Percentiles rank a stretch among this genome's conserved stretches.
These are phyloP conservation scores for Colletotrichum neosansevieriae DNA, from an alignment of 2,329 filamentous ascomycete genomes.

Conservation along the genomic window DNA sequence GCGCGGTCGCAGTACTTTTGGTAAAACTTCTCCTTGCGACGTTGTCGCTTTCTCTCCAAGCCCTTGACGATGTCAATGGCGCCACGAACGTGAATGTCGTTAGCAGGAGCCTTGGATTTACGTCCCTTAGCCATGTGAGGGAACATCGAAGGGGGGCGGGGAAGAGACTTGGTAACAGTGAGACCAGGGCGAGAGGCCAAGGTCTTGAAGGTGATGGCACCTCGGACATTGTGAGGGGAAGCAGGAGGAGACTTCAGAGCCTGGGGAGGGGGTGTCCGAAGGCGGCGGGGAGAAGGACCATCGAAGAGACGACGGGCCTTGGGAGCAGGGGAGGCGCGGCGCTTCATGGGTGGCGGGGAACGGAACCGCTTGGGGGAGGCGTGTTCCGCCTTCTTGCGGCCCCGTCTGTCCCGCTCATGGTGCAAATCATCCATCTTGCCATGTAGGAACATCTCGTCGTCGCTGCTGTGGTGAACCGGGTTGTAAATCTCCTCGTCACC, in stretches of 20 bases:
- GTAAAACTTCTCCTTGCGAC: constrained; percentile 91
- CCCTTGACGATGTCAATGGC: constrained; percentile 98
- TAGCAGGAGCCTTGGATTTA: constrained; percentile 47
- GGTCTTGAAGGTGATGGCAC: constrained; percentile 57
- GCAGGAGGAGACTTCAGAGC: constrained; percentile 61
- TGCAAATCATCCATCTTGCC: constrained; percentile 77
- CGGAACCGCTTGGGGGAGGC: constrained; percentile 61
- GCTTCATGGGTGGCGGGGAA: constrained; percentile 61
- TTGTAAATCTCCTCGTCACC: constrained; percentile 78
- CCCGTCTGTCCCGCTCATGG: constrained; percentile 66
- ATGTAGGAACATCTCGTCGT: constrained; percentile 78
- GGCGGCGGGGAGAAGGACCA: constrained; percentile 76
- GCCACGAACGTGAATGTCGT: constrained; percentile 80
- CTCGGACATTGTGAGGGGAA: constrained; percentile 56
- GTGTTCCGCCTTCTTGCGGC: constrained; percentile 63
- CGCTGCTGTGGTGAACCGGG: constrained; percentile 71
- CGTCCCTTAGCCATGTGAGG: constrained; percentile 62
- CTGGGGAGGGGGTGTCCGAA: constrained; percentile 76
- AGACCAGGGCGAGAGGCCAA: constrained; percentile 72
- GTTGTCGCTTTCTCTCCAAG: constrained; percentile 91
- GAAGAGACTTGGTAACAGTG: constrained; percentile 87
- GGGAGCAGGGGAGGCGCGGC: constrained; percentile 59
- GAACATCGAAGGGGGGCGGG: constrained; percentile 80
- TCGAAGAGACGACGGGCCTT: constrained; percentile 69
- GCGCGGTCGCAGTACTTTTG: constrained; percentile 90